These are phyloP conservation scores for Trichoderma afroharzianum DNA, from an alignment of 2,329 filamentous ascomycete genomes.

Conservation along the genomic window DNA sequence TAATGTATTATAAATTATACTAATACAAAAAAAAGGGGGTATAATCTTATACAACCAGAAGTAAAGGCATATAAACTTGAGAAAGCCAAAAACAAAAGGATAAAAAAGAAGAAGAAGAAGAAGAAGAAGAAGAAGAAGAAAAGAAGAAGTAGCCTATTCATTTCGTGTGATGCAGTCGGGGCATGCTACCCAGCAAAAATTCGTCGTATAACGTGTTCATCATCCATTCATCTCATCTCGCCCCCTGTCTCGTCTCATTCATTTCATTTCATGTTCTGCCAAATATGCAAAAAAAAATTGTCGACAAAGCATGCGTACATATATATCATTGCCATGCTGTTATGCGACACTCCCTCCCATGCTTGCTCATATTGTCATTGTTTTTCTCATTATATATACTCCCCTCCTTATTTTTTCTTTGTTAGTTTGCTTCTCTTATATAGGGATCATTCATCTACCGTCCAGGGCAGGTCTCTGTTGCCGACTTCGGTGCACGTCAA, in stretches of 20 bases:
- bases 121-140: not conserved
- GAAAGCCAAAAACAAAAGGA: not conserved
- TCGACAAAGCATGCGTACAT: not conserved
- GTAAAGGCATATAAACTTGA: not conserved
- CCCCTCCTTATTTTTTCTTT: not conserved
- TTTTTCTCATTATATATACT: not conserved
- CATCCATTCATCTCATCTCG: not conserved
- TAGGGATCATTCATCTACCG: constrained; percentile 32
- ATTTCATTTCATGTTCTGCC: not conserved
- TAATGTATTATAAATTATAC: not conserved
- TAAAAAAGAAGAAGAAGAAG: not conserved
- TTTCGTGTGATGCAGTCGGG: not conserved
- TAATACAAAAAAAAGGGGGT: constrained; percentile 11
- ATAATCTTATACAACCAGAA: constrained; percentile 16
- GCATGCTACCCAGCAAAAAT: not conserved
- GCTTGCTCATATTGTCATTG: not conserved
- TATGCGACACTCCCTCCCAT: not conserved
- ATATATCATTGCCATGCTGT: not conserved
- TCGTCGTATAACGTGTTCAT: constrained; percentile 9
- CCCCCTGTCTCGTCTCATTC: not conserved
- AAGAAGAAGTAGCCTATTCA: not conserved
- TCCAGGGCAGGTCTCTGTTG: constrained; percentile 51
- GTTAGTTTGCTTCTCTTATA: not conserved
- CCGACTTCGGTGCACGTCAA: constrained; percentile 49
- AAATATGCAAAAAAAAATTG: not conserved